A percentile compares a stretch with the other conserved stretches of the same genome.
phyloP scores from a whole-genome alignment of 2,329 filamentous ascomycete species.

The Fusarium abutilonis region DNA sequence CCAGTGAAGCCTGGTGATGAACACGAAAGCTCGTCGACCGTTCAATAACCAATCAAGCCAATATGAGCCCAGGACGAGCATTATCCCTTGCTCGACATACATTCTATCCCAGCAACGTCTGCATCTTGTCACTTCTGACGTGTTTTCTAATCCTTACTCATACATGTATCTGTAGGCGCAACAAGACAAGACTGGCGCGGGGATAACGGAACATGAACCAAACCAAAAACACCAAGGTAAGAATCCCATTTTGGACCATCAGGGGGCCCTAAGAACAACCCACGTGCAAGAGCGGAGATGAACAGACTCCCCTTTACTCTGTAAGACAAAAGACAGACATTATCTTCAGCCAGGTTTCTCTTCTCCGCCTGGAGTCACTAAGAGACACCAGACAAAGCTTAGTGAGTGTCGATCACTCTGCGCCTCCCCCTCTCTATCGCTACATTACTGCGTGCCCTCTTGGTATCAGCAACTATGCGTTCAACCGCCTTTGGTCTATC shows the following conservation, averaged over 20 bases:
- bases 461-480: slow-evolving; percentile 10
- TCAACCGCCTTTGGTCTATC: slow-evolving; percentile 13
- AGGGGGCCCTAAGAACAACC: slow-evolving; percentile 22
- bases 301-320: slow-evolving; percentile 15
- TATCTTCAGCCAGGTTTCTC: slow-evolving; percentile 12
- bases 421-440: slow-evolving; percentile 19
- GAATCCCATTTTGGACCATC: slow-evolving; percentile 7
- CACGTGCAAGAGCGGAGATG: slow-evolving; percentile 30
- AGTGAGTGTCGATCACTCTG: slow-evolving; percentile 36
- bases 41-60: neutral
- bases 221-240: slow-evolving; percentile 5
- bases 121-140: slow-evolving; percentile 19
- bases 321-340: slow-evolving; percentile 26
- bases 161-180: slow-evolving; percentile 1
- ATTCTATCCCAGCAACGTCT: slow-evolving; percentile 10
- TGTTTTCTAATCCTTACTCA: slow-evolving; percentile 2
- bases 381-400: slow-evolving; percentile 25
- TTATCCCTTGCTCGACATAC: slow-evolving; percentile 2
- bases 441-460: slow-evolving; percentile 6
- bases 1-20: slow-evolving; percentile 5
- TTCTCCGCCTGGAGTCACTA: slow-evolving; percentile 17
- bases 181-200: slow-evolving; percentile 6
- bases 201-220: slow-evolving; percentile 1
- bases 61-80: slow-evolving; percentile 4
- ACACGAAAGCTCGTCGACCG: slow-evolving; percentile 10